These are phyloP conservation scores for Diaporthe eres DNA, from an alignment of 2,329 filamentous ascomycete species.

Conservation along the genomic window DNA sequence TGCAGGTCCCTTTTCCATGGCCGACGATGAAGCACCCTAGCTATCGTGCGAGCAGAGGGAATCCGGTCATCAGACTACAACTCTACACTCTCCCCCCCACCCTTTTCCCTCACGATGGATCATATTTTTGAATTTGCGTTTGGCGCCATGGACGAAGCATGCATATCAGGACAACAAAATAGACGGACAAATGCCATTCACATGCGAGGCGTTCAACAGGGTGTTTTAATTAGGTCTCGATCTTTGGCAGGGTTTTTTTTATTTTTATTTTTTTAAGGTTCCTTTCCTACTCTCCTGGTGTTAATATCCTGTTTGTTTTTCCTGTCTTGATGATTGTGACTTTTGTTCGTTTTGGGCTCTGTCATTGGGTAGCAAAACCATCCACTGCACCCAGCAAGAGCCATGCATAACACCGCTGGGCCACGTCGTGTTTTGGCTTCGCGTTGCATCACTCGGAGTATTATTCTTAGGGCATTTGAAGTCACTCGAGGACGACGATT, in stretches of 20 bases:
- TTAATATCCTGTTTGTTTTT: neutral
- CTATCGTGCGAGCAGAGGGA: neutral
- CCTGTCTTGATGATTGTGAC: neutral
- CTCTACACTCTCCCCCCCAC: neutral
- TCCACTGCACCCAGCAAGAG: neutral
- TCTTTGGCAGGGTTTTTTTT: neutral
- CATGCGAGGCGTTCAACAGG: slow-evolving; percentile 36
- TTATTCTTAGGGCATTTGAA: neutral
- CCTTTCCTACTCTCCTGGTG: neutral
- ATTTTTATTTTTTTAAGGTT: neutral
- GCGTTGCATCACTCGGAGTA: slow-evolving; percentile 26
- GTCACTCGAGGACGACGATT: neutral
- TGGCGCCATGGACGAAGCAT: slow-evolving; percentile 35
- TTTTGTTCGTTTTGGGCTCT: neutral
- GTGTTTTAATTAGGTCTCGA: neutral
- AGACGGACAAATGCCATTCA: slow-evolving; percentile 27
- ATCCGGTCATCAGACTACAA: neutral
- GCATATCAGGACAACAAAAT: slow-evolving; percentile 39
- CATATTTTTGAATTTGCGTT: neutral
- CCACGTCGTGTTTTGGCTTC: neutral
- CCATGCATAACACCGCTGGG: neutral
- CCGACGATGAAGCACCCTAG: slow-evolving; percentile 25
- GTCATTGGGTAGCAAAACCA: neutral
- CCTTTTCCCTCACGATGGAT: neutral
- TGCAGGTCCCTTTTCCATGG: slow-evolving; percentile 13